Conservation (phyloP, 257 asterid species). For the Nicotiana tomentosiformis region DNA sequence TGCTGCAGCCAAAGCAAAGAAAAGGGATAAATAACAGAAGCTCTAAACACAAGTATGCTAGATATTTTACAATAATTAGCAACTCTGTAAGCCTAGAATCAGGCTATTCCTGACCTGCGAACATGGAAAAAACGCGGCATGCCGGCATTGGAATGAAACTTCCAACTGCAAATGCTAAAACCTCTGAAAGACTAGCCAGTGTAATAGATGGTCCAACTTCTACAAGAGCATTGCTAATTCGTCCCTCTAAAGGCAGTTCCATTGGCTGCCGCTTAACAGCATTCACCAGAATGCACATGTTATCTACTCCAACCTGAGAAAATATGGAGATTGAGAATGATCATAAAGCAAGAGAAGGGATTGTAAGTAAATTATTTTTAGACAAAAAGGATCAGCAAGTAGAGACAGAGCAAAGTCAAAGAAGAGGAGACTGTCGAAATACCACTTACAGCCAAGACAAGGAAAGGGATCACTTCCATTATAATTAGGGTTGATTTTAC, state of each 20-base stretch:
- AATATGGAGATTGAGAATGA: conserved; percentile 12
- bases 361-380: neutral
- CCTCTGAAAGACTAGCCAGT: conserved; percentile 92
- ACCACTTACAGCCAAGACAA: conserved; percentile 91
- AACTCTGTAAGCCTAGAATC: conserved; percentile 1
- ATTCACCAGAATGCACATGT: conserved; percentile 97
- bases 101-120: conserved; percentile 60
- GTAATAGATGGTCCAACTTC: conserved; percentile 99
- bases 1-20: conserved; percentile 48
- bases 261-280: conserved; percentile 92
- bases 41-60: neutral
- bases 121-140: conserved; percentile 96
- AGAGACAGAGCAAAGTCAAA: neutral
- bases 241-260: conserved; percentile 92
- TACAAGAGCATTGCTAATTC: conserved; percentile 93
- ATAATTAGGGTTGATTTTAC: conserved; percentile 94
- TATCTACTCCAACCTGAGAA: conserved; percentile 94
- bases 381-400: neutral
- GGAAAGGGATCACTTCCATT: conserved; percentile 99
- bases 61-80: neutral
- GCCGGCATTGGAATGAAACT: conserved; percentile 99
- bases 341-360: neutral
- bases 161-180: conserved; percentile 99
- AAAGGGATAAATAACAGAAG: conserved; percentile 15
- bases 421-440: conserved; percentile 11